These are phyloP conservation scores for Albatrellus sp. DNA, from an alignment of 1,284 basidiomycete genomes.

Conservation along the genomic window DNA sequence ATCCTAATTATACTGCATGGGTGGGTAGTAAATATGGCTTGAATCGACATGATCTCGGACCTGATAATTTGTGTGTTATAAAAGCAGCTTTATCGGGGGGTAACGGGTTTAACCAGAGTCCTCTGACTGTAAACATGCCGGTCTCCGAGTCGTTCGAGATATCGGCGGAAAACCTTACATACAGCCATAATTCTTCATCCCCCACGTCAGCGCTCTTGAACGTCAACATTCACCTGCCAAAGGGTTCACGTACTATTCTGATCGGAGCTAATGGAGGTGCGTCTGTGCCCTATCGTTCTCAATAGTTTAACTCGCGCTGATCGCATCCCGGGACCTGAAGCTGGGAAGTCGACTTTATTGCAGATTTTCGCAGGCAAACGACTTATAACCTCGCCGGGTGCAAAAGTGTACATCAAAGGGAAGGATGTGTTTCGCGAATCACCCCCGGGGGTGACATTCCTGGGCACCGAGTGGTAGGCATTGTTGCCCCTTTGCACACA, in stretches of 20 bases:
- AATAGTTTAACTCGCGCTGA: background rate
- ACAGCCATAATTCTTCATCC: constrained; percentile 33
- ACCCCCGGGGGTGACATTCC: constrained; percentile 72
- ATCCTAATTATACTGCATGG: too few species aligned
- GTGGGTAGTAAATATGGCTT: too few species aligned
- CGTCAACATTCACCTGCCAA: constrained; percentile 54
- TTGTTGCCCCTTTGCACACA: background rate
- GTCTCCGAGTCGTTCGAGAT: constrained; percentile 26
- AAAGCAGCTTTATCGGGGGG: background rate
- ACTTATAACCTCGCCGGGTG: constrained; percentile 46
- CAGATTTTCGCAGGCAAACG: constrained; percentile 92
- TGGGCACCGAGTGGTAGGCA: constrained; percentile 81
- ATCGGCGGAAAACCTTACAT: constrained; percentile 49
- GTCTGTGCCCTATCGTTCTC: constrained; percentile 15
- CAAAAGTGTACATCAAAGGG: constrained; percentile 64
- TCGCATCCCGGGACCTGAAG: constrained; percentile 22
- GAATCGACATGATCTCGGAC: too few species aligned
- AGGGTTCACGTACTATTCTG: constrained; percentile 71
- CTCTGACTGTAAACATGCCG: constrained; percentile 1
- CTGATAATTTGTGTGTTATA: too few species aligned
- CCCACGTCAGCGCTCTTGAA: constrained; percentile 43
- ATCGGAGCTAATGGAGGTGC: constrained; percentile 87
- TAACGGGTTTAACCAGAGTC: background rate
- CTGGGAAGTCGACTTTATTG: constrained; percentile 92
- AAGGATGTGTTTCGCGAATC: constrained; percentile 76